Conservation (phyloP, 140 eudicot species). For the Ambrosia hybrid region DNA sequence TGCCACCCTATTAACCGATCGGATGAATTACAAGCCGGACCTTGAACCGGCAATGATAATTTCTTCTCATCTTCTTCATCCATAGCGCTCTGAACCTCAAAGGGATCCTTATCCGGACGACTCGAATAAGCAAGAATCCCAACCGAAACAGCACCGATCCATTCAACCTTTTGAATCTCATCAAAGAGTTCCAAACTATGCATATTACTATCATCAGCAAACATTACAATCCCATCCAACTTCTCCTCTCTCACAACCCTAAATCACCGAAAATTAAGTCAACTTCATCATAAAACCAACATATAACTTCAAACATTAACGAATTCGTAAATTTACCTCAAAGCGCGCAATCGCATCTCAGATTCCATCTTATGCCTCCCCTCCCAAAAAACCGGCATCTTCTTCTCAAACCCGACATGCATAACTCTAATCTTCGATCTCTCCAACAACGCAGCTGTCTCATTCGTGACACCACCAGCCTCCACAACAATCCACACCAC, state of each 20-base stretch:
- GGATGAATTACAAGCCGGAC: constrained; percentile 90
- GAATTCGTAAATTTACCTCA: constrained; percentile 49
- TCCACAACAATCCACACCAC: constrained; percentile 87
- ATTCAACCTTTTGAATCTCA: constrained; percentile 83
- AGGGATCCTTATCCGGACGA: constrained; percentile 46
- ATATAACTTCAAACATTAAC: background rate
- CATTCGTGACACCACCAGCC: constrained; percentile 79
- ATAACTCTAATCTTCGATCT: constrained; percentile 52
- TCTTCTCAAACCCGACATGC: constrained; percentile 65
- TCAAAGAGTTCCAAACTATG: constrained; percentile 80
- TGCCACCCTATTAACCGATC: constrained; percentile 85
- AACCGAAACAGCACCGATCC: constrained; percentile 85
- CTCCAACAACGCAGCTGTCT: constrained; percentile 60
- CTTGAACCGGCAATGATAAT: constrained; percentile 67
- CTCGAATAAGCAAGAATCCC: constrained; percentile 82
- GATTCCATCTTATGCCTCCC: constrained; percentile 71
- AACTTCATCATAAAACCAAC: background rate
- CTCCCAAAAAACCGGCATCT: constrained; percentile 73
- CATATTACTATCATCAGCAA: constrained; percentile 93
- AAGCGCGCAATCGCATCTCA: constrained; percentile 62
- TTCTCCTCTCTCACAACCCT: constrained; percentile 71
- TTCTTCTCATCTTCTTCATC: constrained; percentile 38
- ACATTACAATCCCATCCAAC: constrained; percentile 81
- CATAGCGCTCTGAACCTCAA: constrained; percentile 33
- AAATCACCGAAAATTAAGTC: constrained; percentile 25